Evolutionary conservation across 768 basidiomycete genomes (phyloP), one percentile per base, ranked within the genome.

Genomic region (Cystofilobasidium bisporidii): DNA sequence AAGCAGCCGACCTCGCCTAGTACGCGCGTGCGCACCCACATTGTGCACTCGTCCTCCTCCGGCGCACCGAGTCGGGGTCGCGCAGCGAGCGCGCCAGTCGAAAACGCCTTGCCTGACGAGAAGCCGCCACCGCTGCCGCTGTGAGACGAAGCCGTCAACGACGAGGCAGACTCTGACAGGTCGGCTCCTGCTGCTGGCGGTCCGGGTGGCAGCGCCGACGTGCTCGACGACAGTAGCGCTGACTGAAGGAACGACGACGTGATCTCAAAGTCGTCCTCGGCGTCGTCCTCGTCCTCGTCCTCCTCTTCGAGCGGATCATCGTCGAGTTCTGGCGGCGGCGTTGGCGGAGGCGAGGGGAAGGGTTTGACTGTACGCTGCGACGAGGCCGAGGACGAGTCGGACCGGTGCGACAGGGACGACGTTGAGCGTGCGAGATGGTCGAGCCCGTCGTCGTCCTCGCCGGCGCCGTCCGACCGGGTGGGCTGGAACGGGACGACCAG

Each of bases 1-100:
- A 88, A 79, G 9, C 86, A 74, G 18, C 89, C 88, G 48, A 88
- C 77, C 62, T 79, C 82, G 45, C 83, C 81, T 20, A 91, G 79
- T 67, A 87, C 85, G n/a, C 79, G 73, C 2, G 86, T 84, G 38
- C 81, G 81, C 40, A 87, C 71, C 74, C 86, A 88, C 0, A 89
- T 71, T 3, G 85, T 82, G 48, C 77, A 78, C 60, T 86, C 81
- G 63, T 86, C 84, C 41, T 70, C 64, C 30, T 66, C 67, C 15
- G 63, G 33, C 8, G 55, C 41, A 11, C 1, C 20, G 38, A 41
- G 28, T 9, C 30, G 2, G 38, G 28, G 22, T 36, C 33, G 22
- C 18, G 15, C 0, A n/a, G 32, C 30, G 32, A 45, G 38, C 26
- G 40, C 22, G 15, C 55, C 30, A 43, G 53, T 17, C 33, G n/a